These are phyloP conservation scores for Pterula multifida DNA, from an alignment of 1,284 basidiomycete species.

Conservation along the genomic window DNA sequence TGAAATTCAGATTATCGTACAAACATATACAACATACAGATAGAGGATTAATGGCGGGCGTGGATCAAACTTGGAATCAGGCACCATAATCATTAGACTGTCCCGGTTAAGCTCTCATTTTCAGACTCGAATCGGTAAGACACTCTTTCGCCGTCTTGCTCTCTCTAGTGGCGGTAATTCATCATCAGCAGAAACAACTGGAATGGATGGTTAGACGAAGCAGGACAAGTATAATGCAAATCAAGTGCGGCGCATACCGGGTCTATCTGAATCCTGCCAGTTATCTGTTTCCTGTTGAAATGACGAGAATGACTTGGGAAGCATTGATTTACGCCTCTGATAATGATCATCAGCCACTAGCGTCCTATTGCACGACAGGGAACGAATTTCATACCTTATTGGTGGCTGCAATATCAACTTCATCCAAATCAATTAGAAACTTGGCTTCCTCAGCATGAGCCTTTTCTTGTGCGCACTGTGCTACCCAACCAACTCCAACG, in stretches of 20 bases:
- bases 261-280: constrained; percentile 23
- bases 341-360: constrained; percentile 5
- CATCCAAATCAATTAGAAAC: constrained; percentile 59
- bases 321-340: constrained; percentile 47
- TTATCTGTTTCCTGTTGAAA: constrained; percentile 19
- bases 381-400: constrained; percentile 42
- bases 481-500: constrained; percentile 89
- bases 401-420: constrained; percentile 50
- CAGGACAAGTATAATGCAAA: constrained; percentile 16
- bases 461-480: constrained; percentile 69
- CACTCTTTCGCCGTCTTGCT: constrained; percentile 35
- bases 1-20: too few relatives aligned
- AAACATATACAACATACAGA: too few relatives aligned
- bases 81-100: too few relatives aligned
- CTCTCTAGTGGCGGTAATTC: constrained; percentile 45
- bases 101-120: too few relatives aligned
- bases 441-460: constrained; percentile 51
- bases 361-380: background rate
- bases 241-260: constrained; percentile 37
- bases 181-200: constrained; percentile 30
- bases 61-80: too few relatives aligned
- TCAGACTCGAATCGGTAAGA: constrained; percentile 13
- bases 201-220: background rate
- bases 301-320: constrained; percentile 44
- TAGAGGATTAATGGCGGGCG: too few relatives aligned